Evolutionary conservation across 495 filamentous ascomycete genomes (phyloP).

Genomic region (Lasiosphaeria hispida): DNA sequence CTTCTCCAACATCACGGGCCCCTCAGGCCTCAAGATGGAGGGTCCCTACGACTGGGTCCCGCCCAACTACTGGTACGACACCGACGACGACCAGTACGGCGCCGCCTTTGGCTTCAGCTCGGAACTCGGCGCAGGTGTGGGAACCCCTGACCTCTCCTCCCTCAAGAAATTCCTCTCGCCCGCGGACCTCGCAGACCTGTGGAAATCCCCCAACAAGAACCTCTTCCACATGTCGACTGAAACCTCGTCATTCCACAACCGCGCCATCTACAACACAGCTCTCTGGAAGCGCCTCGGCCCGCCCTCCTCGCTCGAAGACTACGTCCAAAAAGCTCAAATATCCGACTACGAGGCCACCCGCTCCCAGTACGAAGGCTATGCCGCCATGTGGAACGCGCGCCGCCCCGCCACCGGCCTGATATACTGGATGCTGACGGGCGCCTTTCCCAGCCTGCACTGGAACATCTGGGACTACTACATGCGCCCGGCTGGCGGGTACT

Average conservation of each 20-base stretch:
- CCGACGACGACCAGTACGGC: slow-evolving; percentile 41
- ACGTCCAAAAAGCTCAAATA: slow-evolving; percentile 43
- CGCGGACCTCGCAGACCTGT: slow-evolving; percentile 51
- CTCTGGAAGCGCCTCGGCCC: slow-evolving; percentile 54
- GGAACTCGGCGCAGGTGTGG: slow-evolving; percentile 59
- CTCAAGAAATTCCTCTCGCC: slow-evolving; percentile 53
- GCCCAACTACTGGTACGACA: slow-evolving; percentile 61
- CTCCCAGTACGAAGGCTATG: slow-evolving; percentile 58
- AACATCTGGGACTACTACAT: slow-evolving; percentile 65
- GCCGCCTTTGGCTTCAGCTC: slow-evolving; percentile 63
- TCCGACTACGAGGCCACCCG: slow-evolving; percentile 64
- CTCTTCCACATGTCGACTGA: slow-evolving; percentile 60
- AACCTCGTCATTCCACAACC: slow-evolving; percentile 52
- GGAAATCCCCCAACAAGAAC: slow-evolving; percentile 51
- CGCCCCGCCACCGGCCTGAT: slow-evolving; percentile 59
- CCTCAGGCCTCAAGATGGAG: slow-evolving; percentile 64
- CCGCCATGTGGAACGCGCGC: slow-evolving; percentile 47
- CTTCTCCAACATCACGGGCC: slow-evolving; percentile 49
- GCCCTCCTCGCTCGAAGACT: slow-evolving; percentile 46
- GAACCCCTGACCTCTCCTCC: slow-evolving; percentile 56
- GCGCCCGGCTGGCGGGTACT: slow-evolving; percentile 56
- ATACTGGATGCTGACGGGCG: slow-evolving; percentile 69
- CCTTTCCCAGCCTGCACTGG: slow-evolving; percentile 66
- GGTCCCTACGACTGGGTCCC: slow-evolving; percentile 69
- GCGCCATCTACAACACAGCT: slow-evolving; percentile 56